Conservation (phyloP, 2,329 filamentous ascomycete species). For the Phoma sp. region DNA sequence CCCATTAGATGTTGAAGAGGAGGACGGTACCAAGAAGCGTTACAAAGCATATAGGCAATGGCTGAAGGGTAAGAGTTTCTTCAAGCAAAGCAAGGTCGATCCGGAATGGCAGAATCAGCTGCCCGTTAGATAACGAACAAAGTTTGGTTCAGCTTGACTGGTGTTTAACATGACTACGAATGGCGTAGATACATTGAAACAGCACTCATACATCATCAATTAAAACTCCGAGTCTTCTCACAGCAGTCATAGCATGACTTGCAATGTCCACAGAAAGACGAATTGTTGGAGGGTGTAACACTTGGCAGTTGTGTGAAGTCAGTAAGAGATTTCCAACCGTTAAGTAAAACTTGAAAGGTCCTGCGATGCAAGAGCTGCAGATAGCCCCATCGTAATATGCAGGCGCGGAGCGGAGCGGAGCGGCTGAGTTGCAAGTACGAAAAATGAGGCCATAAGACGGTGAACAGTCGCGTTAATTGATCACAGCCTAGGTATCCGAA, state of each 20-base stretch:
- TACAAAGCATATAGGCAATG: slow-evolving; percentile 98
- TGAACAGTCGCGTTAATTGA: too few relatives aligned
- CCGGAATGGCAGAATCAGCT: slow-evolving; percentile 54
- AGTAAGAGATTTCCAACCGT: too few relatives aligned
- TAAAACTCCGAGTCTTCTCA: neutral
- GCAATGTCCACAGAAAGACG: too few relatives aligned
- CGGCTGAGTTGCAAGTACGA: too few relatives aligned
- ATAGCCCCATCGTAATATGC: neutral
- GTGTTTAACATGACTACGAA: neutral
- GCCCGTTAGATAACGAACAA: slow-evolving; percentile 33
- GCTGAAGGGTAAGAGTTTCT: slow-evolving; percentile 92
- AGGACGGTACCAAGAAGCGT: slow-evolving; percentile 88
- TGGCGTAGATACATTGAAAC: neutral
- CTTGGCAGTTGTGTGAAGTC: too few relatives aligned
- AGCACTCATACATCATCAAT: neutral
- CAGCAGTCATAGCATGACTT: neutral
- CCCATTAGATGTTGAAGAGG: slow-evolving; percentile 84
- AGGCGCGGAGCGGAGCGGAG: neutral
- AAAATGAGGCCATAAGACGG: too few relatives aligned
- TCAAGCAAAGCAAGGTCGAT: slow-evolving; percentile 77
- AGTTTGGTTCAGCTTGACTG: neutral
- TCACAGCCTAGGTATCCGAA: too few relatives aligned
- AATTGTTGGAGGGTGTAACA: too few relatives aligned
- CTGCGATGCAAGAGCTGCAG: neutral
- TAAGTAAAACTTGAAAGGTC: neutral